Conservation (phyloP, 768 basidiomycete species). For the Tulasnella sp. region DNA sequence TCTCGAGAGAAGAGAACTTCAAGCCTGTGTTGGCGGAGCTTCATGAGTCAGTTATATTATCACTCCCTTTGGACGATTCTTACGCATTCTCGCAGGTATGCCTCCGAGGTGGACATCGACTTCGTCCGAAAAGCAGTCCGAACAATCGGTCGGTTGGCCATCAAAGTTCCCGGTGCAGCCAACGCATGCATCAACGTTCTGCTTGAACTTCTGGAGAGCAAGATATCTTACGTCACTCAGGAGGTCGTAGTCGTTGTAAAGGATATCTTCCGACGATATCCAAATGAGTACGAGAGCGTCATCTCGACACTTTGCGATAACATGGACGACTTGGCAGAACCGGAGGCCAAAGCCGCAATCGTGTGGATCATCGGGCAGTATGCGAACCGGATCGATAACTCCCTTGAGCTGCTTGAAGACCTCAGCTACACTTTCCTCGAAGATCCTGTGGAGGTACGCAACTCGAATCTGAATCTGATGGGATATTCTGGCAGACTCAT, state of each 20-base stretch:
- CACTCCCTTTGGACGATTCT: neutral
- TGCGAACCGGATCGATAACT: conserved; percentile 90
- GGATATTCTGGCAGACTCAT: neutral
- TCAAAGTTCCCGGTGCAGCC: conserved; percentile 86
- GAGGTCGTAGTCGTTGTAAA: conserved; percentile 96
- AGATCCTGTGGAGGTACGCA: conserved; percentile 80
- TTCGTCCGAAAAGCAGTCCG: conserved; percentile 97
- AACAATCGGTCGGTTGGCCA: conserved; percentile 94
- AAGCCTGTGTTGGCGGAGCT: conserved; percentile 88
- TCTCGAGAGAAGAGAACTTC: conserved; percentile 91
- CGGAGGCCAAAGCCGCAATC: conserved; percentile 95
- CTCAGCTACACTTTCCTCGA: conserved; percentile 81
- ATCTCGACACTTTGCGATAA: conserved; percentile 91
- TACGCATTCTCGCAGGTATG: conserved; percentile 55
- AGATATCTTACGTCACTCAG: conserved; percentile 93
- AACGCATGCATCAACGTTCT: conserved; percentile 85
- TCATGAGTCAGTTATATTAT: conserved; percentile 60
- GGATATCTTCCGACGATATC: conserved; percentile 95
- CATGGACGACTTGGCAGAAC: conserved; percentile 85
- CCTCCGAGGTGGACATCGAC: conserved; percentile 95
- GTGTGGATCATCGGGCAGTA: conserved; percentile 98
- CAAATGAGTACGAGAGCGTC: conserved; percentile 92
- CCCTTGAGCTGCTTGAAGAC: conserved; percentile 91
- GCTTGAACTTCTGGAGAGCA: conserved; percentile 80
- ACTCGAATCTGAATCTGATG: neutral